phyloP scores from a whole-genome alignment of 1,284 basidiomycete species.

The Leccinum pseudoinsigne region DNA sequence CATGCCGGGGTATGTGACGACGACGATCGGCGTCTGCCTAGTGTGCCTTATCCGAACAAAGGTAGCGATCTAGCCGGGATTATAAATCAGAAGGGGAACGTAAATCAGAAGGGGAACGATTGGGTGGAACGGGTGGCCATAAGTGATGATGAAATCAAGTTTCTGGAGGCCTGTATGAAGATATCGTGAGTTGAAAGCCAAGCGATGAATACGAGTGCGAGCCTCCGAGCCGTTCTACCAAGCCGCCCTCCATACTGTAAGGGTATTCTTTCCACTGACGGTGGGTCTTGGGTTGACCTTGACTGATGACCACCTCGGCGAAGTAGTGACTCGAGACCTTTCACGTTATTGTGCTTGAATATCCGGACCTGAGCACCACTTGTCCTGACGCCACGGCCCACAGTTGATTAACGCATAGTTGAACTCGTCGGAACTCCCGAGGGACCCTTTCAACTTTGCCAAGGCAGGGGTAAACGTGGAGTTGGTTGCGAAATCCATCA shows the following conservation, averaged over 20 bases:
- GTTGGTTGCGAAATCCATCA: too few relatives aligned
- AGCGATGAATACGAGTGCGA: slow-evolving; percentile 74
- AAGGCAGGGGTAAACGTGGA: too few relatives aligned
- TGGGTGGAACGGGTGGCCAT: slow-evolving; percentile 89
- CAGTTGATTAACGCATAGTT: too few relatives aligned
- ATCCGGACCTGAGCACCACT: slow-evolving; percentile 35
- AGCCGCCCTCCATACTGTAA: slow-evolving; percentile 99
- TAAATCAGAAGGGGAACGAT: slow-evolving; percentile 76
- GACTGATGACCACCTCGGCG: slow-evolving; percentile 85
- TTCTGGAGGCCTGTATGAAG: slow-evolving; percentile 86
- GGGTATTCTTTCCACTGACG: slow-evolving; percentile 99
- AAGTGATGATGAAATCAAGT: slow-evolving; percentile 92
- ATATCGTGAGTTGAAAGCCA: slow-evolving; percentile 96
- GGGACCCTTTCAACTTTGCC: too few relatives aligned
- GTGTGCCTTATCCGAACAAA: slow-evolving; percentile 59
- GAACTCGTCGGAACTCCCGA: too few relatives aligned
- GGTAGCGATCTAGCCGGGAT: too few relatives aligned
- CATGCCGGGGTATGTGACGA: slow-evolving; percentile 73
- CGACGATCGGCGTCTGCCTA: slow-evolving; percentile 89
- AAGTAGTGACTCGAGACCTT: slow-evolving; percentile 77
- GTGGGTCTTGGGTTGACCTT: slow-evolving; percentile 97
- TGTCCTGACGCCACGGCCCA: too few relatives aligned
- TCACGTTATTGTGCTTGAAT: slow-evolving; percentile 98
- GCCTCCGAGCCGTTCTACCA: slow-evolving; percentile 92
- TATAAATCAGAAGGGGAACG: too few relatives aligned